Evolutionary conservation across 2,329 filamentous ascomycete genomes (phyloP).

Genomic region (Plenodomus biglobosus): DNA sequence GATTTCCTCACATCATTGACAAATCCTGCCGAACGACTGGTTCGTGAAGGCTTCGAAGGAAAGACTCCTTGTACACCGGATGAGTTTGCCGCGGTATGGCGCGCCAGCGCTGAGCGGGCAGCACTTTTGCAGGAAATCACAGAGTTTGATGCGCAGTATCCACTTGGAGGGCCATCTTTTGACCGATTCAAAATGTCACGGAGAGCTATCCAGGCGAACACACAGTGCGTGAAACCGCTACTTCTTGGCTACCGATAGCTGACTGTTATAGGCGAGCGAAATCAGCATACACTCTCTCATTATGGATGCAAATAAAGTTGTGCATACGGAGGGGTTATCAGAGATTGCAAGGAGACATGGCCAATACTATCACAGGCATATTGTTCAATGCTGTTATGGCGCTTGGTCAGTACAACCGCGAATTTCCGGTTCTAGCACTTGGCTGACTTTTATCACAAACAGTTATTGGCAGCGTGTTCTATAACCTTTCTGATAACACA

Average conservation of each 20-base stretch:
- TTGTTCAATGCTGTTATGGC: conserved; percentile 32
- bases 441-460: conserved; percentile 56
- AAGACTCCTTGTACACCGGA: conserved; percentile 47
- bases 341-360: conserved; percentile 70
- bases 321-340: conserved; percentile 77
- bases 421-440: no score
- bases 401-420: no score
- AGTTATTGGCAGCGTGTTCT: conserved; percentile 77
- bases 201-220: no score
- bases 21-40: conserved; percentile 40
- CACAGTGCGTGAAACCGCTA: no score
- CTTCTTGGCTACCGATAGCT: no score
- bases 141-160: conserved; percentile 35
- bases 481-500: conserved; percentile 64
- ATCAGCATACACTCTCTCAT: conserved; percentile 55
- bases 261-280: not conserved
- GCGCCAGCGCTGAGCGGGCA: not conserved
- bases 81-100: conserved; percentile 52
- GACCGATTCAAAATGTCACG: no score
- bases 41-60: conserved; percentile 41
- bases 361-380: conserved; percentile 68
- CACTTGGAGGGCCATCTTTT: no score
- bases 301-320: conserved; percentile 68
- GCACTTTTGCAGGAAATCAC: conserved; percentile 62
- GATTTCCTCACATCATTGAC: conserved; percentile 77